These are phyloP conservation scores for Sapria himalayana DNA, from an alignment of 345 rosid genomes.

Conservation along the genomic window DNA sequence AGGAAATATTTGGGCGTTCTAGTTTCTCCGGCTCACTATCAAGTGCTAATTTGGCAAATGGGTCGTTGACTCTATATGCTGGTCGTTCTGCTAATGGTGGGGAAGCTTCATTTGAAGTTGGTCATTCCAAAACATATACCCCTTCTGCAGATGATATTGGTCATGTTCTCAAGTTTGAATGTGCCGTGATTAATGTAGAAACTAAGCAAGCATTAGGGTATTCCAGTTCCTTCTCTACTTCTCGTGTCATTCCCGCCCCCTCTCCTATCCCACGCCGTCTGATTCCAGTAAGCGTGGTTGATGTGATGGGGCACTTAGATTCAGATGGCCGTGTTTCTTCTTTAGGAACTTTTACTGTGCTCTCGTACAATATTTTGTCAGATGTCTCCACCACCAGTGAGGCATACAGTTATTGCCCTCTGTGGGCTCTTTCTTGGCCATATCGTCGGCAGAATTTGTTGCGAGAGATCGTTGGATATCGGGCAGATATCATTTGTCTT, in stretches of 20 bases:
- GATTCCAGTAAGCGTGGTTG: constrained; percentile 54
- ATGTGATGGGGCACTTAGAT: constrained; percentile 42
- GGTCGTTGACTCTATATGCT: constrained; percentile 42
- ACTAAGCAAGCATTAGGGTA: constrained; percentile 49
- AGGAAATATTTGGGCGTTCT: constrained; percentile 67
- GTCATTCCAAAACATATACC: constrained; percentile 68
- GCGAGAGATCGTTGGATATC: constrained; percentile 76
- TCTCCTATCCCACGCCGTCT: constrained; percentile 74
- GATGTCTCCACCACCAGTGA: constrained; percentile 63
- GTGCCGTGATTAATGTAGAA: constrained; percentile 69
- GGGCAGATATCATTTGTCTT: constrained; percentile 89
- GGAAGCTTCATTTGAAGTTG: constrained; percentile 92
- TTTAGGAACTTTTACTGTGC: constrained; percentile 67
- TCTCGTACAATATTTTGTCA: constrained; percentile 84
- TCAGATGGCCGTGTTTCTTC: constrained; percentile 45
- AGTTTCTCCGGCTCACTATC: constrained; percentile 55
- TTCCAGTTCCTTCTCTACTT: constrained; percentile 43
- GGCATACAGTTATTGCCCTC: constrained; percentile 72
- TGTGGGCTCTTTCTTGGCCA: constrained; percentile 98
- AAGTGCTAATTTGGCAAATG: constrained; percentile 48
- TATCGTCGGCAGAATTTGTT: constrained; percentile 84
- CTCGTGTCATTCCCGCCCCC: constrained; percentile 97
- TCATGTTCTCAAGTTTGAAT: constrained; percentile 83
- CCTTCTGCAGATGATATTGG: constrained; percentile 90
- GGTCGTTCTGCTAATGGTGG: constrained; percentile 62